Evolutionary conservation across 2,329 filamentous ascomycete species (phyloP).

Genomic region (Pestalotiopsis sp.): DNA sequence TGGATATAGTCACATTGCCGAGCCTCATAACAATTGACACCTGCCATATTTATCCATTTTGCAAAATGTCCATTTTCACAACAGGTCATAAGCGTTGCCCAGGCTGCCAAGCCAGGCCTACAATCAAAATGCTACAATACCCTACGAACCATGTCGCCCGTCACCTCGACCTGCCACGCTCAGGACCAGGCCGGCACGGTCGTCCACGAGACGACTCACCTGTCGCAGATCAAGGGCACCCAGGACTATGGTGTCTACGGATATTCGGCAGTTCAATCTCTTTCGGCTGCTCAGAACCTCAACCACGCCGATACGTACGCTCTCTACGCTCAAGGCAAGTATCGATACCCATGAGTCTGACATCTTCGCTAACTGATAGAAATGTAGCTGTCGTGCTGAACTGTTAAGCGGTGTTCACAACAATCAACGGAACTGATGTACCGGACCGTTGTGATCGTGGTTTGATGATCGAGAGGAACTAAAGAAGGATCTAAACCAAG

Average conservation of each 20-base stretch:
- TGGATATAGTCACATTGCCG: neutral
- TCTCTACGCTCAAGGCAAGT: slow-evolving; percentile 44
- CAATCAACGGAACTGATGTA: no score
- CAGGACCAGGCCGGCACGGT: slow-evolving; percentile 67
- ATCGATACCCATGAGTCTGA: neutral
- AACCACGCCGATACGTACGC: slow-evolving; percentile 64
- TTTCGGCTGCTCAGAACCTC: slow-evolving; percentile 52
- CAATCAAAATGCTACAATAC: neutral
- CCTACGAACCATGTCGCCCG: slow-evolving; percentile 30
- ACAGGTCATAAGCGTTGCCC: neutral
- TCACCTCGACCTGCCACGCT: slow-evolving; percentile 54
- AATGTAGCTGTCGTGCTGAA: neutral
- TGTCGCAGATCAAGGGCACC: slow-evolving; percentile 57
- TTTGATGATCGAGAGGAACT: neutral
- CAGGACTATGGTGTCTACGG: slow-evolving; percentile 59
- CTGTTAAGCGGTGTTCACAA: neutral
- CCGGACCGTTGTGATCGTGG: neutral
- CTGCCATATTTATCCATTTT: neutral
- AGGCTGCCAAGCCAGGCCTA: neutral
- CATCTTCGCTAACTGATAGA: neutral
- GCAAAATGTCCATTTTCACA: neutral
- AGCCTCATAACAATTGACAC: neutral
- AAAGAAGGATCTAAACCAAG: neutral
- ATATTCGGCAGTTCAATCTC: slow-evolving; percentile 47
- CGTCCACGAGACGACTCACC: slow-evolving; percentile 66